Conservation (phyloP, 73 alveolate species). For the Symbiodinium pilosum region DNA sequence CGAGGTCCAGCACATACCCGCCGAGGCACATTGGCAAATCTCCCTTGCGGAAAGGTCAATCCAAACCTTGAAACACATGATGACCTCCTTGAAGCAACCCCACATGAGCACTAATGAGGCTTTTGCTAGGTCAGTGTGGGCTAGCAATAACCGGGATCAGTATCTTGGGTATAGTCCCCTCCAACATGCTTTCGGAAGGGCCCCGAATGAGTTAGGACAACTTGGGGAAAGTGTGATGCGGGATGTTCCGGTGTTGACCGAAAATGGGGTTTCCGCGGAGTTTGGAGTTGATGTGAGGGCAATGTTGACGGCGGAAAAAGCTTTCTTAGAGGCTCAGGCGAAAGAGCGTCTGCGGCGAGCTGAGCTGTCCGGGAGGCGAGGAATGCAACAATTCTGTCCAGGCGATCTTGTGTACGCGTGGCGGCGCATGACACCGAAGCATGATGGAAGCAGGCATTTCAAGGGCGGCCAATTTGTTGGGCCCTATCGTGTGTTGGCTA, state of each 20-base stretch:
- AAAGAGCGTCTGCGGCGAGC: not conserved
- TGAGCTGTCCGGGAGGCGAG: not conserved
- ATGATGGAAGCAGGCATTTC: not conserved
- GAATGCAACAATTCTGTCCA: not conserved
- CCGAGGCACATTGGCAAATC: constrained; percentile 12
- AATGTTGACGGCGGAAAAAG: not conserved
- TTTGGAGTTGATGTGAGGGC: not conserved
- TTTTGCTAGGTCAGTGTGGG: not conserved
- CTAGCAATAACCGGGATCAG: not conserved
- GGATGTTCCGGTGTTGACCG: not conserved
- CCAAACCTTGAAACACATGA: not conserved
- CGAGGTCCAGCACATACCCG: not conserved
- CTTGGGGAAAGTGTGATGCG: not conserved
- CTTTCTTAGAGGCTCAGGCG: not conserved
- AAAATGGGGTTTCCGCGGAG: not conserved
- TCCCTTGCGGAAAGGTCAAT: not conserved
- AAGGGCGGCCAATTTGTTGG: constrained; percentile 17
- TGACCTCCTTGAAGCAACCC: not conserved
- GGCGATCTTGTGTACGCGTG: not conserved
- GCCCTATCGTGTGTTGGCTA: not conserved
- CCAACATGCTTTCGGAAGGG: constrained; percentile 1
- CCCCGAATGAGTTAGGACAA: not conserved
- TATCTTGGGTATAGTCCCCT: not conserved
- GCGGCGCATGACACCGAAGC: not conserved
- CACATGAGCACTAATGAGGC: not conserved